These are phyloP conservation scores for Eucalyptus pauciflora DNA, from an alignment of 345 rosid genomes.

Conservation along the genomic window DNA sequence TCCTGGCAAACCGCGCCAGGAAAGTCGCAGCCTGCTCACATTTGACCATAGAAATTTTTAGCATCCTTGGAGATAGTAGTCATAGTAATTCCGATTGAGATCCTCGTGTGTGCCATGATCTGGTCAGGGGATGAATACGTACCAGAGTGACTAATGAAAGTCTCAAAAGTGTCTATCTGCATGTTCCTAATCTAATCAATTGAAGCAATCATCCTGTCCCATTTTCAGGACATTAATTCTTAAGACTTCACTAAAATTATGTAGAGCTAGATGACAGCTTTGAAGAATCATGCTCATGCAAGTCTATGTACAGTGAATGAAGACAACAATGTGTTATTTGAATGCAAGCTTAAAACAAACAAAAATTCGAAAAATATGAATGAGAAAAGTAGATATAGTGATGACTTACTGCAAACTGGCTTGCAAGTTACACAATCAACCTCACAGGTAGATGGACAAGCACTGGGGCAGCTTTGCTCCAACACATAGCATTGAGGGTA, in stretches of 20 bases:
- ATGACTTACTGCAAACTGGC: slow-evolving; percentile 38
- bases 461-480: slow-evolving; percentile 26
- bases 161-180: not conserved
- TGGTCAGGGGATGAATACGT: not conserved
- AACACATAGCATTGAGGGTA: slow-evolving; percentile 27
- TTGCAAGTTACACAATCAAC: slow-evolving; percentile 58
- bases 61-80: not conserved
- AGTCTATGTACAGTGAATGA: not conserved
- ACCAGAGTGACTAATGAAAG: not conserved
- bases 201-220: not conserved
- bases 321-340: not conserved
- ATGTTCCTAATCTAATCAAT: not conserved
- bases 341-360: not conserved
- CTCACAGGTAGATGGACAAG: slow-evolving; percentile 38
- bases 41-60: not conserved
- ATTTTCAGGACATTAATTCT: not conserved
- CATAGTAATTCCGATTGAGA: not conserved
- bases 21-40: slow-evolving; percentile 30
- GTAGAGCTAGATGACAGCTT: not conserved
- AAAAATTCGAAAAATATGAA: not conserved
- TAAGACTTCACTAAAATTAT: not conserved
- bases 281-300: not conserved
- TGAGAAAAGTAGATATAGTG: not conserved
- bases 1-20: slow-evolving; percentile 60
- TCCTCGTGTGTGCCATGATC: not conserved